phyloP scores from a whole-genome alignment of 139 green algal genomes.

The Prasinococcaceae sp. region DNA sequence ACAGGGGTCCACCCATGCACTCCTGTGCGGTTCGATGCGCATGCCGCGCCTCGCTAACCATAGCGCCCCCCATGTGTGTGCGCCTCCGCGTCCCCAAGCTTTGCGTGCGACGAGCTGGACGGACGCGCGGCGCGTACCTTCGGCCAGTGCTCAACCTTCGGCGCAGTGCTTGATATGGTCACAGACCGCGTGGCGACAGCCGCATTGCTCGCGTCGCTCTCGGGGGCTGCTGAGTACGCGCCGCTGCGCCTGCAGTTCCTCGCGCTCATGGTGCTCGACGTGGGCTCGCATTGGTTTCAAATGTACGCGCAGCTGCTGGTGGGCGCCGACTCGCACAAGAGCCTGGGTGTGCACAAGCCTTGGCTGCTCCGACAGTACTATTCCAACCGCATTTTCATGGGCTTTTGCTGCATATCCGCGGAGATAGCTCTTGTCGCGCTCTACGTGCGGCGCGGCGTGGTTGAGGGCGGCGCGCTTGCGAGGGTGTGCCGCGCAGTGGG shows the following conservation, averaged over 20 bases:
- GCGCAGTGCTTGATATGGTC: slow-evolving; percentile 92
- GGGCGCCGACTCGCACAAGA: slow-evolving; percentile 32
- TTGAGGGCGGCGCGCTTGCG: no score
- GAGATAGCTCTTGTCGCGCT: slow-evolving; percentile 20
- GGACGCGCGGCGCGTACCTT: slow-evolving; percentile 28
- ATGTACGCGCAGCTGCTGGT: slow-evolving; percentile 17
- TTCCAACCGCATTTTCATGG: slow-evolving; percentile 82
- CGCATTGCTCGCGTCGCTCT: slow-evolving; percentile 64
- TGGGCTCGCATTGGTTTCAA: slow-evolving; percentile 83
- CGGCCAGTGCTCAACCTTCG: slow-evolving; percentile 48
- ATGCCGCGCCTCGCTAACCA: not conserved
- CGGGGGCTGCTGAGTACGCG: slow-evolving; percentile 32
- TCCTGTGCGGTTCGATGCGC: not conserved
- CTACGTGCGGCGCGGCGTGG: no score
- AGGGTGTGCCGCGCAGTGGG: no score
- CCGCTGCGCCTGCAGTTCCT: slow-evolving; percentile 30
- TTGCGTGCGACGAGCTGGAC: slow-evolving; percentile 88
- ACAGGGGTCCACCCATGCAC: not conserved
- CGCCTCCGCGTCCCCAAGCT: slow-evolving; percentile 28
- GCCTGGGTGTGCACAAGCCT: slow-evolving; percentile 35
- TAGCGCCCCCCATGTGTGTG: not conserved
- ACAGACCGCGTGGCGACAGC: slow-evolving; percentile 83
- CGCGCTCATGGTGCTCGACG: slow-evolving; percentile 71
- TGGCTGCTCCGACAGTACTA: slow-evolving; percentile 84
- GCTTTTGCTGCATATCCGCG: slow-evolving; percentile 49